Base-by-base conservation (phyloP, 805 yeast species). In the Nakazawaea anatomiae region DNA sequence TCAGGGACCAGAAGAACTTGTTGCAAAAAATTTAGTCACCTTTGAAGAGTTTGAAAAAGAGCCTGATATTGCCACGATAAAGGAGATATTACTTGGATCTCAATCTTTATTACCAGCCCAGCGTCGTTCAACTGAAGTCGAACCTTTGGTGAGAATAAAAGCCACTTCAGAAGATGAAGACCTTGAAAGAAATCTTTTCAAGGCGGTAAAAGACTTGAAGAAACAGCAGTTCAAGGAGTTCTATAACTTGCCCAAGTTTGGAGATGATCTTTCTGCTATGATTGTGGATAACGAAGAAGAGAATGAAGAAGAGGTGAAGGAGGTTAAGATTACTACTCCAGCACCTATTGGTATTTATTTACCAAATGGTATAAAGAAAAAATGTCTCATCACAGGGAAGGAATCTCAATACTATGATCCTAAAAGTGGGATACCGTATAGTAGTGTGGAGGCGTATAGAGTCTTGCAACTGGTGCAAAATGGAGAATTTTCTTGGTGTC, bases 331-430 rank as follows among this genome's bases (percentile, higher is more conserved):
- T 47, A 75, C 72, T 28, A 87, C 92, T 0, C 82, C 80, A 50
- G 86, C 92, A 1, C 94, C 92, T 3, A 72, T 82, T 3, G 92
- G 92, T 14, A 81, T 85, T 32, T 78, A 83, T 55, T 69, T 85
- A 52, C 85, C 89, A 40, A 87, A 75, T 64, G 89, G 87, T 31
- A 74, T 75, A 47, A 83, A 80, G 65, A 77, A 81, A 66, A 67
- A 75, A 59, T 86, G 96, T 74, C 71, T 84, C 29, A 82, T 91
- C 42, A 82, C 89, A 3, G 96, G 96, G 2, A 77, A 77, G 46
- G 83, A 82, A 44, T 96, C 94, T 14, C 77, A 81, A 60, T 92
- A 89, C 66, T 83, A 86, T 56, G 98, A 92, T 70, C 98, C 98
- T 0, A 75, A 80, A 38, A 82, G 86, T 31, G 96, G 96, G 38